A percentile compares a stretch with the other conserved stretches of the same genome.
These are phyloP conservation scores for Mucor velutinosus DNA, from an alignment of 371 early-diverging fungal genomes.

Conservation along the genomic window DNA sequence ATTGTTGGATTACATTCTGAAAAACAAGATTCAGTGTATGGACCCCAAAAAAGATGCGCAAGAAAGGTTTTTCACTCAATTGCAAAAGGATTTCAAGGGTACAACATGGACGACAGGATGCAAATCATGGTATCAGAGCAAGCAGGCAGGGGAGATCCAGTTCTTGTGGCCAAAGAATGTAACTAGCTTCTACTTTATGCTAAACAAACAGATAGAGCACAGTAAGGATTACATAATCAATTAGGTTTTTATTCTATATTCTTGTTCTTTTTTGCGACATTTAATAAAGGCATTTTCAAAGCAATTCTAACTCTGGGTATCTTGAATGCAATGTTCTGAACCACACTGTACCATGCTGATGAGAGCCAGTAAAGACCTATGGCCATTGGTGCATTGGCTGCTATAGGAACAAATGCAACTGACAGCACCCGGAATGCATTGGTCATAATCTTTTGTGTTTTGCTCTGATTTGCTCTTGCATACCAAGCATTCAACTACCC, in stretches of 20 bases:
- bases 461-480: slow-evolving; percentile 44
- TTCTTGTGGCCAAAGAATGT: slow-evolving; percentile 15
- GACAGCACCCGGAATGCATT: slow-evolving; percentile 62
- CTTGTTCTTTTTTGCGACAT: neutral
- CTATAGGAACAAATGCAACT: slow-evolving; percentile 68
- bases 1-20: slow-evolving; percentile 20
- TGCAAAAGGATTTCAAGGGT: slow-evolving; percentile 16
- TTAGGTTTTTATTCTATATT: neutral
- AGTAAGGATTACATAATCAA: slow-evolving; percentile 5
- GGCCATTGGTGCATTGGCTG: slow-evolving; percentile 72
- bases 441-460: slow-evolving; percentile 48
- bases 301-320: slow-evolving; percentile 35
- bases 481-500: slow-evolving; percentile 55
- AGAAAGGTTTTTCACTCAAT: slow-evolving; percentile 5
- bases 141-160: slow-evolving; percentile 7
- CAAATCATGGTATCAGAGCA: slow-evolving; percentile 23
- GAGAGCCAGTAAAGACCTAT: slow-evolving; percentile 67
- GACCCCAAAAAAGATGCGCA: slow-evolving; percentile 21
- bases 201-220: slow-evolving; percentile 1
- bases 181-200: slow-evolving; percentile 1
- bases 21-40: slow-evolving; percentile 15
- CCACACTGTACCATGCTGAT: slow-evolving; percentile 62
- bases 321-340: slow-evolving; percentile 60
- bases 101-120: slow-evolving; percentile 28
- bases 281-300: slow-evolving; percentile 26